phyloP scores from a whole-genome alignment of 495 filamentous ascomycete genomes.

The Penicillium robsamsonii region DNA sequence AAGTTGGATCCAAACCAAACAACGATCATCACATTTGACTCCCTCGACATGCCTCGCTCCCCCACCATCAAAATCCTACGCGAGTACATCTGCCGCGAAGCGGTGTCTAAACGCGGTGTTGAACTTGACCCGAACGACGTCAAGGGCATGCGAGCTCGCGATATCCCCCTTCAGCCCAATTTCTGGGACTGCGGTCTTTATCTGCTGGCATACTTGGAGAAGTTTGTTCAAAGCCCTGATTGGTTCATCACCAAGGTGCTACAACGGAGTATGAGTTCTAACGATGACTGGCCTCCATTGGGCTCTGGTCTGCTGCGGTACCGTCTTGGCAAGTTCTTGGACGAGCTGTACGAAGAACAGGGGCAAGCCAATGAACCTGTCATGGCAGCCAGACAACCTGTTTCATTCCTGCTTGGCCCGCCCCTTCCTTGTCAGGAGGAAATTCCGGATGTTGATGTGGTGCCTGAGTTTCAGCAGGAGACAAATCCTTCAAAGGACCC shows the following conservation, averaged over 20 bases:
- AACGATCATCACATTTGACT: constrained; percentile 86
- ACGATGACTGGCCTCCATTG: constrained; percentile 55
- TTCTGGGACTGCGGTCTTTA: constrained; percentile 87
- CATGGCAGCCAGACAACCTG: constrained; percentile 34
- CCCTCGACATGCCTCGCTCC: constrained; percentile 62
- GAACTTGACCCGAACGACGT: constrained; percentile 50
- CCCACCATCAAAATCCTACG: constrained; percentile 63
- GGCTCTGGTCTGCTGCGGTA: constrained; percentile 50
- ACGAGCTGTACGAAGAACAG: constrained; percentile 49
- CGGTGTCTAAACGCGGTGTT: constrained; percentile 62
- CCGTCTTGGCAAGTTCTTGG: constrained; percentile 52
- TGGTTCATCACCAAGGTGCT: constrained; percentile 59
- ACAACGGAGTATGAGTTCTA: constrained; percentile 41
- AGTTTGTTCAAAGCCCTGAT: constrained; percentile 71
- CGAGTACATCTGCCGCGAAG: constrained; percentile 74
- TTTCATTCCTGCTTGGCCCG: constrained; percentile 38
- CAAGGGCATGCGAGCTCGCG: constrained; percentile 64
- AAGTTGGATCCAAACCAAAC: constrained; percentile 45
- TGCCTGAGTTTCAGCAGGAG: constrained; percentile 4
- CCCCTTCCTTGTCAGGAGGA: constrained; percentile 2
- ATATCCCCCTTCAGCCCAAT: constrained; percentile 78
- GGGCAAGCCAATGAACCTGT: constrained; percentile 22
- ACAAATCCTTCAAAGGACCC: not conserved
- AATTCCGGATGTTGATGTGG: not conserved
- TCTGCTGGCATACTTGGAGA: constrained; percentile 76